Percentiles rank a stretch among this genome's conserved stretches.
These are phyloP conservation scores for Peniophora sp. DNA, from an alignment of 1,284 basidiomycete species.

Conservation along the genomic window DNA sequence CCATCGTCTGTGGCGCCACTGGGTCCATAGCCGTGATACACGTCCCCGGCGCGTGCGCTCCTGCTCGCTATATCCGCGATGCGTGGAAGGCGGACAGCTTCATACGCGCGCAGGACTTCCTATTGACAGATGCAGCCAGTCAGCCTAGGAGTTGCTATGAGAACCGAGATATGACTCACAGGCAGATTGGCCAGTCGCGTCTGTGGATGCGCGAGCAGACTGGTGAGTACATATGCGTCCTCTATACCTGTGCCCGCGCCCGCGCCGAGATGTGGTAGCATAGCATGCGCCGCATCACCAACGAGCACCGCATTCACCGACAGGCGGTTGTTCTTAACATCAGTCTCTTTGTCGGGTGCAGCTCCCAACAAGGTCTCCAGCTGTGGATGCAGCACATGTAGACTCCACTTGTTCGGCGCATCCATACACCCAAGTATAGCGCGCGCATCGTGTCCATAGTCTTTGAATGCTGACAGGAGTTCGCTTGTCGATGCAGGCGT, in stretches of 20 bases:
- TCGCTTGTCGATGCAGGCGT: not conserved
- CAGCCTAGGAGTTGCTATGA: not conserved
- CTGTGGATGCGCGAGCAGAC: conserved; percentile 38
- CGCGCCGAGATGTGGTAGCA: conserved; percentile 53
- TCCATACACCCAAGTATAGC: conserved; percentile 40
- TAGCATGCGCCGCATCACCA: conserved; percentile 58
- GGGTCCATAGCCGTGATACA: not conserved
- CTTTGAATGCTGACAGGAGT: not conserved
- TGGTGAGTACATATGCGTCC: conserved; percentile 44
- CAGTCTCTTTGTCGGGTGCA: conserved; percentile 34
- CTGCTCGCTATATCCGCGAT: not conserved
- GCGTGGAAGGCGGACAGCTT: not conserved
- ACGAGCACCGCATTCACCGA: conserved; percentile 31
- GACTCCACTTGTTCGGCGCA: conserved; percentile 49
- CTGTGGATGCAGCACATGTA: conserved; percentile 41
- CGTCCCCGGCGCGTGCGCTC: not conserved
- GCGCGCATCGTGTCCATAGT: conserved; percentile 15
- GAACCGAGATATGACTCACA: not conserved
- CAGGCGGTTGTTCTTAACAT: conserved; percentile 10
- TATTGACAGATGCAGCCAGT: not conserved
- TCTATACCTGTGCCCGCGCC: conserved; percentile 61
- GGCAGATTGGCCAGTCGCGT: conserved; percentile 18
- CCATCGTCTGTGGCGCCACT: not conserved
- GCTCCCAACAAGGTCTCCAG: too few species aligned
- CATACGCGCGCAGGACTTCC: not conserved